phyloP scores from a whole-genome alignment of 73 alveolate genomes.

The Paramecium sexaurelia region DNA sequence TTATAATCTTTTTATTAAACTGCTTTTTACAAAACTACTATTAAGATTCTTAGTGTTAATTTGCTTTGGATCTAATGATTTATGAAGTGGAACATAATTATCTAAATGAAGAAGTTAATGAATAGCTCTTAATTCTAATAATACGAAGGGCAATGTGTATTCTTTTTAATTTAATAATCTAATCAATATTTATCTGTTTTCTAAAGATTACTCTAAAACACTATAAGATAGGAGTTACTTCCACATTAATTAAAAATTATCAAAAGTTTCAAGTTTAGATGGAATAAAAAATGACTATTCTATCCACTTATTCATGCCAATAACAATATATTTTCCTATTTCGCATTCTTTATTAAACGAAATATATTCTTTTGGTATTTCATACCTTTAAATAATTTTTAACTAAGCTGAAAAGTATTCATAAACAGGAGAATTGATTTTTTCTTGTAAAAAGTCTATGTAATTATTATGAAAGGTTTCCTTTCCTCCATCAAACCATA shows the following conservation, averaged over 20 bases:
- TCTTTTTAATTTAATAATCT: neutral
- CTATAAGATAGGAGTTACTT: neutral
- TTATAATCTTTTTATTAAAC: neutral
- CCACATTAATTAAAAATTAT: neutral
- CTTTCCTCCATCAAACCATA: slow-evolving; percentile 3
- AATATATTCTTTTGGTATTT: neutral
- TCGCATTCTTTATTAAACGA: neutral
- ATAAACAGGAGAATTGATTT: neutral
- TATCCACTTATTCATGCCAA: neutral
- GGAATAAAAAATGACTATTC: neutral
- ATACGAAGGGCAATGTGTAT: neutral
- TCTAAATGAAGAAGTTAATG: neutral
- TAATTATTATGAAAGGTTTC: neutral
- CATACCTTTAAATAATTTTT: neutral
- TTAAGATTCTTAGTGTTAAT: neutral
- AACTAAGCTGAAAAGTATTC: neutral
- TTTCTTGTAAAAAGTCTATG: neutral
- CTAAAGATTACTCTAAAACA: neutral
- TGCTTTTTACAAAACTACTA: neutral
- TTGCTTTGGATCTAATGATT: neutral
- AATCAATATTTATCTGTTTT: neutral
- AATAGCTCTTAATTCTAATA: neutral
- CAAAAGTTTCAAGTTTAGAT: neutral
- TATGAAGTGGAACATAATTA: neutral
- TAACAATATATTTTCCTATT: neutral